These are phyloP conservation scores for Didymella lethalis DNA, from an alignment of 2,329 filamentous ascomycete genomes.

Conservation along the genomic window DNA sequence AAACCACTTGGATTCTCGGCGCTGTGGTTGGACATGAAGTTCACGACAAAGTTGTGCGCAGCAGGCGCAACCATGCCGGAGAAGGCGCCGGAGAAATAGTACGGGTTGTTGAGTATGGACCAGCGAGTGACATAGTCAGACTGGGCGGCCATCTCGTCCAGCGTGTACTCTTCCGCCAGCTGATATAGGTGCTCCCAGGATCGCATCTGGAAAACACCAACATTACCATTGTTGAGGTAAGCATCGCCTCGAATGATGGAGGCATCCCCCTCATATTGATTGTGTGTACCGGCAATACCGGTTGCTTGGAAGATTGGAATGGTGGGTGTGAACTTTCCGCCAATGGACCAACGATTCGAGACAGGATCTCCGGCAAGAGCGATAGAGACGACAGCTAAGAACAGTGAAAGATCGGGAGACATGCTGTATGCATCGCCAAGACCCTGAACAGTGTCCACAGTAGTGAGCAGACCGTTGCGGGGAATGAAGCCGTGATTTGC, in stretches of 20 bases:
- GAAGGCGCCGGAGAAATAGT: constrained; percentile 28
- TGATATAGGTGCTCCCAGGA: constrained; percentile 25
- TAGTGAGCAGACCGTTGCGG: constrained; percentile 35
- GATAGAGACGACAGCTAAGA: constrained; percentile 25
- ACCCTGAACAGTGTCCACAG: constrained; percentile 23
- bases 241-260: constrained; percentile 30
- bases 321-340: constrained; percentile 24
- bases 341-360: constrained; percentile 25
- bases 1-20: constrained; percentile 32
- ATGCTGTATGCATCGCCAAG: constrained; percentile 28
- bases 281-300: constrained; percentile 29
- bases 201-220: constrained; percentile 30
- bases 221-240: constrained; percentile 26
- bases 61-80: constrained; percentile 30
- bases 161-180: constrained; percentile 23
- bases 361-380: constrained; percentile 28
- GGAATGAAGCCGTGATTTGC: constrained; percentile 47
- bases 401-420: constrained; percentile 24
- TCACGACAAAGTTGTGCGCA: constrained; percentile 28
- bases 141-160: constrained; percentile 26
- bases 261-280: constrained; percentile 31
- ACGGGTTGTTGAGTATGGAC: constrained; percentile 30
- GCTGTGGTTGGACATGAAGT: constrained; percentile 35
- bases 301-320: constrained; percentile 26
- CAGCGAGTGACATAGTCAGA: constrained; percentile 28